Evolutionary conservation across 176 grass and related monocot genomes (phyloP).

Genomic region (Avena eriantha): DNA sequence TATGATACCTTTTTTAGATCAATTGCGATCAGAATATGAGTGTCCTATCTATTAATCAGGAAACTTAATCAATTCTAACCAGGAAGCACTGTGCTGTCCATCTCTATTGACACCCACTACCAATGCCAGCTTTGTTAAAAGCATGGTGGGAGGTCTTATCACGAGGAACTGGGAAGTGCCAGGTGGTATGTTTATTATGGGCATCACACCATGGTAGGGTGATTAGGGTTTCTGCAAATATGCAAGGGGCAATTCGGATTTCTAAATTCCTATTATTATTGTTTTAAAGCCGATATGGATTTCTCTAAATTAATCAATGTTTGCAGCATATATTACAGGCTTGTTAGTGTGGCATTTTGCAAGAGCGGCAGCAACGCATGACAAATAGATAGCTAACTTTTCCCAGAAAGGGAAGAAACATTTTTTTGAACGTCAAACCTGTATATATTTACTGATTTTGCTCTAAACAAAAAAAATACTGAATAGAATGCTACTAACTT

Average conservation of each 20-base stretch:
- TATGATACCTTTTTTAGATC: neutral
- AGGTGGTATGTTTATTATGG: neutral
- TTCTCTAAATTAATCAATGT: slow-evolving; percentile 30
- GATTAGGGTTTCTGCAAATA: neutral
- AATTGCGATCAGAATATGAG: slow-evolving; percentile 15
- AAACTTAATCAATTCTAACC: slow-evolving; percentile 17
- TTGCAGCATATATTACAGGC: slow-evolving; percentile 18
- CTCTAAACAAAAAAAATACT: neutral
- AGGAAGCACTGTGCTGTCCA: neutral
- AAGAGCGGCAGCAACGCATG: neutral
- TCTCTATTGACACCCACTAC: neutral
- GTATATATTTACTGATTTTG: slow-evolving; percentile 22
- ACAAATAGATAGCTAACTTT: slow-evolving; percentile 14
- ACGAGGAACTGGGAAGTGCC: neutral
- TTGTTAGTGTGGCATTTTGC: slow-evolving; percentile 23
- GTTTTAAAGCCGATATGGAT: neutral
- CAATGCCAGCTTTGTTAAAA: slow-evolving; percentile 21
- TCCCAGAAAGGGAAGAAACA: neutral
- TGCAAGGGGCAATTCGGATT: neutral
- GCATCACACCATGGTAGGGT: neutral
- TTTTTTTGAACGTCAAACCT: neutral
- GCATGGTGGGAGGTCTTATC: neutral
- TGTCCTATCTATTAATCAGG: slow-evolving; percentile 14
- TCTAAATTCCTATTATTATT: slow-evolving; percentile 9
- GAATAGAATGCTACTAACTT: slow-evolving; percentile 29